These are phyloP conservation scores for Phylloboletellus chloephorus DNA, from an alignment of 1,284 basidiomycete species.

Conservation along the genomic window DNA sequence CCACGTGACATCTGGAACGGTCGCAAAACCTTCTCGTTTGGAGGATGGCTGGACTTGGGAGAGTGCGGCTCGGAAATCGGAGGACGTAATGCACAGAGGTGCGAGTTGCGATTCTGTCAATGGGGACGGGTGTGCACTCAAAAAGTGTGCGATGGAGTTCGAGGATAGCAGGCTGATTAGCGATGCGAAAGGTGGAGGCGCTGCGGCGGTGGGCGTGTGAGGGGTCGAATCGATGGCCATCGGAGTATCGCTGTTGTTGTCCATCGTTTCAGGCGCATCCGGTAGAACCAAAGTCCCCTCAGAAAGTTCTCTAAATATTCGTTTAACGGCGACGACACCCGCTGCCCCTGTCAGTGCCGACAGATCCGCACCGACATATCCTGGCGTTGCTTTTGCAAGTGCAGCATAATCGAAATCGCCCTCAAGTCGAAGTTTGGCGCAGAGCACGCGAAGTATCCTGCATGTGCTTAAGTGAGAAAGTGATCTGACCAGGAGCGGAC, in stretches of 20 bases:
- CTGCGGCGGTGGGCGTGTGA: constrained; percentile 19
- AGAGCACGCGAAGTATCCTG: constrained; percentile 81
- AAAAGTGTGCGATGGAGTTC: constrained; percentile 84
- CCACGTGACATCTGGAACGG: constrained; percentile 95
- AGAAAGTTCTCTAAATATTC: constrained; percentile 85
- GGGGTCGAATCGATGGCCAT: constrained; percentile 49
- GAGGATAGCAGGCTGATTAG: constrained; percentile 41
- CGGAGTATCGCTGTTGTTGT: constrained; percentile 32
- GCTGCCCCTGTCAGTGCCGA: constrained; percentile 89
- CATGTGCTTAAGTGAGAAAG: constrained; percentile 1
- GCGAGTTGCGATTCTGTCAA: constrained; percentile 74
- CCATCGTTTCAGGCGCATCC: constrained; percentile 21
- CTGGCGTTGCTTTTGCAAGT: constrained; percentile 91
- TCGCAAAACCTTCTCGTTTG: constrained; percentile 96
- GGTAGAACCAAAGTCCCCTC: constrained; percentile 60
- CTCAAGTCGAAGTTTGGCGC: constrained; percentile 67
- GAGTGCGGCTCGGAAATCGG: constrained; percentile 79
- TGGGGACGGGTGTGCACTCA: constrained; percentile 78
- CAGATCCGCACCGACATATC: constrained; percentile 95
- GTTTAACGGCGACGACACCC: constrained; percentile 93
- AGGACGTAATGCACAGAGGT: constrained; percentile 72
- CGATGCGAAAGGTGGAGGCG: constrained; percentile 30
- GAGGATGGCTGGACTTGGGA: constrained; percentile 90
- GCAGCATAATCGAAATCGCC: constrained; percentile 79
- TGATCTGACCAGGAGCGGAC: neutral